Evolutionary conservation across 176 grass and related monocot genomes (phyloP), one percentile per base, ranked within the genome.

Genomic region (Melocanna baccifera): DNA sequence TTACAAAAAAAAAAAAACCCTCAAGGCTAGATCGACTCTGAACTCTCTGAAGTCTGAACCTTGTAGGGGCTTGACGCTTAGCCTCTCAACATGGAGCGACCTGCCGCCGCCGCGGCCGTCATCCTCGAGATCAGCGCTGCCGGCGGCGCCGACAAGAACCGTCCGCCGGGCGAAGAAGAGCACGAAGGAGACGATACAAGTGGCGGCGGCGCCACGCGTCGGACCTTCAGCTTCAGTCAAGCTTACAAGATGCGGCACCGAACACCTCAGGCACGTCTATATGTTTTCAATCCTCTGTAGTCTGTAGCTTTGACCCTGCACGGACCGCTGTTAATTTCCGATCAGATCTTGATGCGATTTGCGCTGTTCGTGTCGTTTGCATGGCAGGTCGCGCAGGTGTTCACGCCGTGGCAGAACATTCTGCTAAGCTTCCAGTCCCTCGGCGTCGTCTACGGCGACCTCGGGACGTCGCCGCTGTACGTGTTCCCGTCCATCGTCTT

Each of bases 391-490:
- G 7, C 40, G 56, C 67, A 91, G 92, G 74, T 19, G 69, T 91
- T 87, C 74, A 94, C 81, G 63, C 53, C 12, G 56, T 50, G 50
- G 76, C 86, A 92, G 76, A 87, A 75, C 29, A 1, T 83, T 30
- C 5, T 89, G 58, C 71, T 94, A 50, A 82, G 71, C 4, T 91
- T 82, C 81, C 92, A 91, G 66, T 91, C 92, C 7, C 89, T 94
- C 5, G 89, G 89, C 37, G 88, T 94, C 37, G 92, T 92, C 14
- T 94, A 87, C 57, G 92, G 89, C 13, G 89, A 94, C 68, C 79
- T 94, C 9, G 89, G 92, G 9, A 94, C 89, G 32, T 94, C 87
- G 4, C 89, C 89, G 40, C 81, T 94, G 9, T 94, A 91, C 84
- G 92, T 94, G 67, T 94, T 91, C 67, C 86, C 92, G 57, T 94